These are phyloP conservation scores for Glonium stellatum DNA, from an alignment of 495 filamentous ascomycete species.

Conservation along the genomic window DNA sequence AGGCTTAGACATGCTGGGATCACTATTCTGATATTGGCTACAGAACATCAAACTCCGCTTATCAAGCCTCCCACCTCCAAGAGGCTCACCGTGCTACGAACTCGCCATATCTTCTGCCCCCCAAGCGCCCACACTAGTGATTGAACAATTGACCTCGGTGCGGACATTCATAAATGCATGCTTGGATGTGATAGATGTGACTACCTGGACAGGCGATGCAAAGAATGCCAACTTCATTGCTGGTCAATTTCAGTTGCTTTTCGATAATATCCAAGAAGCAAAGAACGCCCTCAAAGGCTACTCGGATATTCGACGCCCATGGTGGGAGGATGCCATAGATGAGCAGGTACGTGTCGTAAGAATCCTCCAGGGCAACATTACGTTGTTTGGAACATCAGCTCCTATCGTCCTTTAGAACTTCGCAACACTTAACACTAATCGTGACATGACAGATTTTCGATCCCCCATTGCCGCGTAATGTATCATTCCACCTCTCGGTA, in stretches of 20 bases:
- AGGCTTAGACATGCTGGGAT: background rate
- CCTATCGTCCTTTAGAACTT: background rate
- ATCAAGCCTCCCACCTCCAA: constrained; percentile 44
- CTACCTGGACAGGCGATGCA: constrained; percentile 56
- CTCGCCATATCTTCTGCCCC: constrained; percentile 48
- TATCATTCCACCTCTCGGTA: constrained; percentile 71
- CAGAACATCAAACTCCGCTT: constrained; percentile 35
- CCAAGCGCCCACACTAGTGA: constrained; percentile 46
- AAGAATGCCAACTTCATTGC: constrained; percentile 62
- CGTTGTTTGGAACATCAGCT: background rate
- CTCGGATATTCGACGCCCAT: constrained; percentile 46
- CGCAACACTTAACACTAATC: constrained; percentile 22
- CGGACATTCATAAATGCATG: constrained; percentile 67
- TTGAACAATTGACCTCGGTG: constrained; percentile 63
- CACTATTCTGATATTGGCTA: background rate
- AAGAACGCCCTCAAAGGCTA: constrained; percentile 50
- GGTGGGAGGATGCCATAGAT: constrained; percentile 51
- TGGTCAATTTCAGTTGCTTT: constrained; percentile 68
- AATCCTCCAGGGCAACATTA: background rate
- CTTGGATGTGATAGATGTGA: constrained; percentile 72
- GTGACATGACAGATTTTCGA: constrained; percentile 42
- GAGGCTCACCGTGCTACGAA: constrained; percentile 47
- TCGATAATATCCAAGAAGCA: constrained; percentile 69
- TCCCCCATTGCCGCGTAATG: constrained; percentile 49
- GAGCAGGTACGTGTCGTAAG: constrained; percentile 41